Evolutionary conservation across 176 grass and related monocot species (phyloP).

Genomic region (Poa pratensis): DNA sequence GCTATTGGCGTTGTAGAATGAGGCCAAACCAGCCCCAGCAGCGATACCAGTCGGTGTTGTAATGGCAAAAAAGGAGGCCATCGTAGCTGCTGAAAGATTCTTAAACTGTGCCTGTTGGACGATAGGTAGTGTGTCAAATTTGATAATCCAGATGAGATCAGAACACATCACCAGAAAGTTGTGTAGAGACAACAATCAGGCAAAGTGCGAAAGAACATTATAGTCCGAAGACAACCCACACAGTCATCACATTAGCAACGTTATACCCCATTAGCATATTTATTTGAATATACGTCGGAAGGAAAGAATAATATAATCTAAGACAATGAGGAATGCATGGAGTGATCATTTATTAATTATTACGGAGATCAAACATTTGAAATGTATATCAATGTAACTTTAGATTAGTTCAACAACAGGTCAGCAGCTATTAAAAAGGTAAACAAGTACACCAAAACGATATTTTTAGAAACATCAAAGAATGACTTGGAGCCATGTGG

Average conservation of each 20-base stretch:
- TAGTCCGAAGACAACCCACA: background rate
- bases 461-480: constrained; percentile 20
- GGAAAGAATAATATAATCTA: background rate
- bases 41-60: constrained; percentile 83
- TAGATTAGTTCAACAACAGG: background rate
- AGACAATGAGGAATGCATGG: background rate
- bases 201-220: background rate
- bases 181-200: background rate
- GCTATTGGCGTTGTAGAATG: constrained; percentile 79
- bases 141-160: background rate
- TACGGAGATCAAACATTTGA: background rate
- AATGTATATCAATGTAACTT: background rate
- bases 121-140: background rate
- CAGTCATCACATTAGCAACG: background rate
- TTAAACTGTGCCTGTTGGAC: constrained; percentile 71
- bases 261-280: background rate
- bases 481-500: background rate
- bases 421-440: background rate
- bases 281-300: background rate
- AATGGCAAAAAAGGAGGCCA: constrained; percentile 85
- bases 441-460: background rate
- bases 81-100: constrained; percentile 49
- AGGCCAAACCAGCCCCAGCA: constrained; percentile 49
- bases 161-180: background rate
- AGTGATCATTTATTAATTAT: background rate